Conservation (phyloP, 129 eudicot genomes). For the Tanacetum coccineum region DNA sequence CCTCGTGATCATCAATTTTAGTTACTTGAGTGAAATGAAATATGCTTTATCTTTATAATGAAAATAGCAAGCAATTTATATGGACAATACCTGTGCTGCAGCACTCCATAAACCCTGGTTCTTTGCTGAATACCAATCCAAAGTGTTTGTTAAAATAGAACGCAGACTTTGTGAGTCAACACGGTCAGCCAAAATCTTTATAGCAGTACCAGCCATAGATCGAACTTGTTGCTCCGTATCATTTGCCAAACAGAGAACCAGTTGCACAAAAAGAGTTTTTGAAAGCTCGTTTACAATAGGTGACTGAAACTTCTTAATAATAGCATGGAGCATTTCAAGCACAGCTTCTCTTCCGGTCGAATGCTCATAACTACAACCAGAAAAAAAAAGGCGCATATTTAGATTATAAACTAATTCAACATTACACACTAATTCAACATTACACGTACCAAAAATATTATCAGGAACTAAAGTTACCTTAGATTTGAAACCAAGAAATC, state of each 20-base stretch:
- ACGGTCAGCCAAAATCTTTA: conserved; percentile 54
- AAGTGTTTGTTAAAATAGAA: conserved; percentile 45
- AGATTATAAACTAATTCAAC: neutral
- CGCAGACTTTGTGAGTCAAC: conserved; percentile 45
- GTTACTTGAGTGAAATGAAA: neutral
- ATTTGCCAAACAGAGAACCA: conserved; percentile 66
- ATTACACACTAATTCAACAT: no score
- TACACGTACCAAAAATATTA: neutral
- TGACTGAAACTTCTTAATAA: conserved; percentile 58
- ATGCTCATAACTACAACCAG: conserved; percentile 61
- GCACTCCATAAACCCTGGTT: conserved; percentile 73
- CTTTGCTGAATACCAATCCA: conserved; percentile 63
- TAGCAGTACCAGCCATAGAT: conserved; percentile 58
- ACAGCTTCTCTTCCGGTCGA: conserved; percentile 80
- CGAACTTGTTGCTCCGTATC: conserved; percentile 66
- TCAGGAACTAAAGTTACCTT: conserved; percentile 32
- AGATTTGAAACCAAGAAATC: conserved; percentile 59
- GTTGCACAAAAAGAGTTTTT: conserved; percentile 43
- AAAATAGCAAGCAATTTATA: conserved; percentile 2
- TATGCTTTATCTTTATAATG: neutral
- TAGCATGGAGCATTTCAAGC: conserved; percentile 80
- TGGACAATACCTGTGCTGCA: conserved; percentile 79
- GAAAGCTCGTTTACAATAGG: conserved; percentile 43
- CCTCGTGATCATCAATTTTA: neutral
- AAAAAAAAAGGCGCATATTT: neutral